Evolutionary conservation across 345 rosid species (phyloP).

Genomic region (Lepidium sativum): DNA sequence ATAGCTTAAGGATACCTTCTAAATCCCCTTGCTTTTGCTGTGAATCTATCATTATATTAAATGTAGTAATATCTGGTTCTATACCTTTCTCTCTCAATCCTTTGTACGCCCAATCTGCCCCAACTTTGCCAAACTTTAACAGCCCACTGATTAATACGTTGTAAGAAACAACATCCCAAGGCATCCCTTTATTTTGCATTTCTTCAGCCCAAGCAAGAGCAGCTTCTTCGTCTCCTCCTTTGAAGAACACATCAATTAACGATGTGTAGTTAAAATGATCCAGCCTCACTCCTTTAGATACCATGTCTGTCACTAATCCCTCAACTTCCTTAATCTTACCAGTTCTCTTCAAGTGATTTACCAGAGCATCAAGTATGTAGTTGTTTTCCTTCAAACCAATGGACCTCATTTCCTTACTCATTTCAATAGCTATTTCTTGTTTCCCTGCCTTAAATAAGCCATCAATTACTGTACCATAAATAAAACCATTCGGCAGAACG

Average conservation of each 20-base stretch:
- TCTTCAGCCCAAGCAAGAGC: slow-evolving; percentile 64
- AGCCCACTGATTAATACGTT: slow-evolving; percentile 75
- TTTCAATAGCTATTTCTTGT: slow-evolving; percentile 41
- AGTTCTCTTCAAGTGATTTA: slow-evolving; percentile 60
- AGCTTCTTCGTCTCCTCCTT: slow-evolving; percentile 56
- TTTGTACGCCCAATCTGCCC: slow-evolving; percentile 41
- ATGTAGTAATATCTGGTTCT: slow-evolving; percentile 57
- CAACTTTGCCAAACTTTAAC: slow-evolving; percentile 46
- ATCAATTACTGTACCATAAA: slow-evolving; percentile 57
- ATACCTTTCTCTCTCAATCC: slow-evolving; percentile 64
- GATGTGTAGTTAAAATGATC: slow-evolving; percentile 82
- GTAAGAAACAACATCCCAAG: slow-evolving; percentile 68
- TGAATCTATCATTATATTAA: slow-evolving; percentile 67
- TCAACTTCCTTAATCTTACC: slow-evolving; percentile 48
- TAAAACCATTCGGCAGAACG: slow-evolving; percentile 47
- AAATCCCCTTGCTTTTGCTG: slow-evolving; percentile 47
- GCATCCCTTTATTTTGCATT: slow-evolving; percentile 52
- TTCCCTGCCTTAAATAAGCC: slow-evolving; percentile 64
- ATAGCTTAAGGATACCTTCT: slow-evolving; percentile 45
- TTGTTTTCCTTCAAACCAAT: slow-evolving; percentile 51
- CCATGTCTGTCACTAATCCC: slow-evolving; percentile 40
- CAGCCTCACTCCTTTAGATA: slow-evolving; percentile 46
- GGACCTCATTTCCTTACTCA: slow-evolving; percentile 57
- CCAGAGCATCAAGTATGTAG: slow-evolving; percentile 51
- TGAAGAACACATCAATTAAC: slow-evolving; percentile 81